phyloP scores from a whole-genome alignment of 495 filamentous ascomycete genomes.

The Echria macrotheca region DNA sequence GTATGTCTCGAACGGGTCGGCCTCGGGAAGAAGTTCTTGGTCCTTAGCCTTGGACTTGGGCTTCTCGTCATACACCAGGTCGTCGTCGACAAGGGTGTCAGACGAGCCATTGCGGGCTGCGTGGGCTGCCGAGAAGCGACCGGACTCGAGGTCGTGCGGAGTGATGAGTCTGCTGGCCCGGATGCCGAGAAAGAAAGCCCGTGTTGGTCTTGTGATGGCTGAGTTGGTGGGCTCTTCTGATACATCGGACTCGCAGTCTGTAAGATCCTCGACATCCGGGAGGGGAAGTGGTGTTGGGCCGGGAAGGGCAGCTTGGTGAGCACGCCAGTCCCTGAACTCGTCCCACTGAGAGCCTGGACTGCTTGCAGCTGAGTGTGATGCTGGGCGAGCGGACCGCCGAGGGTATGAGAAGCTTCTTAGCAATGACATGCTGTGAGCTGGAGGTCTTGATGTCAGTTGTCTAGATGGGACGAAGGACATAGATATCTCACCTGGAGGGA shows the following conservation, averaged over 20 bases:
- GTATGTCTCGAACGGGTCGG: constrained; percentile 12
- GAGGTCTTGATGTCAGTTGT: too few species aligned
- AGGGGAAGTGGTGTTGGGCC: constrained; percentile 2
- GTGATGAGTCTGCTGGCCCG: constrained; percentile 6
- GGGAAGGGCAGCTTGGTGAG: background rate
- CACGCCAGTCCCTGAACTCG: background rate
- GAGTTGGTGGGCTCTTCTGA: constrained; percentile 9
- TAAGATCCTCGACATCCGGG: constrained; percentile 12
- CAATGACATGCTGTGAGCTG: background rate
- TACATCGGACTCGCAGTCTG: constrained; percentile 16
- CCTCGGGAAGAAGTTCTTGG: background rate
- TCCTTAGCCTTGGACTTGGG: background rate
- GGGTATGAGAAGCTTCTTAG: background rate
- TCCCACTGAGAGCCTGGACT: background rate
- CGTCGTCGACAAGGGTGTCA: background rate
- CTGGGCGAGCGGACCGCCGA: background rate
- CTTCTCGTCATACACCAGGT: background rate
- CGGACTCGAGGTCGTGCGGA: constrained; percentile 13
- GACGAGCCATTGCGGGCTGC: background rate
- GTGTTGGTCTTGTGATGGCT: constrained; percentile 14
- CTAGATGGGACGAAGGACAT: too few species aligned
- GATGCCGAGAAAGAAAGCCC: constrained; percentile 17
- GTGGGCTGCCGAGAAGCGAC: background rate
- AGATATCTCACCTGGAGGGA: too few species aligned
- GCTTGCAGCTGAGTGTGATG: background rate